Percentiles rank a stretch among this genome's conserved stretches.
These are phyloP conservation scores for Cocos nucifera DNA, from an alignment of 176 grass and related monocot genomes.

Conservation along the genomic window DNA sequence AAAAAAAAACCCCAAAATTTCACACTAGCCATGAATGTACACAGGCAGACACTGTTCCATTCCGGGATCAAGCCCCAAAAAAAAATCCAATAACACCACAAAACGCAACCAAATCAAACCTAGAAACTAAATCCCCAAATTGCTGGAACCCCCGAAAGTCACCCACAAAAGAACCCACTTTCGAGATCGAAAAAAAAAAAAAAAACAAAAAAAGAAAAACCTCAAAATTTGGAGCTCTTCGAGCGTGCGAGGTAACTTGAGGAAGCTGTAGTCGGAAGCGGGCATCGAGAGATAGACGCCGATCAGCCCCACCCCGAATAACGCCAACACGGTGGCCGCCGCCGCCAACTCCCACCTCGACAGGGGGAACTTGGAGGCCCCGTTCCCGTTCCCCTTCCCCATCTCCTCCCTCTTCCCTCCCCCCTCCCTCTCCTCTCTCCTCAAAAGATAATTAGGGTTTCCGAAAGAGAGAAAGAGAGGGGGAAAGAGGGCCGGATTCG, in stretches of 20 bases:
- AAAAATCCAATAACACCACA: background rate
- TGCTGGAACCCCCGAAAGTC: no score
- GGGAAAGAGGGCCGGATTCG: background rate
- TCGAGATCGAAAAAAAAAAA: background rate
- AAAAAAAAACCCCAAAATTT: no score
- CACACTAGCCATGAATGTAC: no score
- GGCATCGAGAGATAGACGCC: conserved; percentile 93
- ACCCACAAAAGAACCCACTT: conserved; percentile 7
- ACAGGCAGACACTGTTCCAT: conserved; percentile 12
- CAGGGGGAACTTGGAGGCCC: conserved; percentile 39
- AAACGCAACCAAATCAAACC: background rate
- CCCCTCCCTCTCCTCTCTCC: background rate
- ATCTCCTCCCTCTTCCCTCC: background rate
- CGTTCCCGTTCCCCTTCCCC: conserved; percentile 40
- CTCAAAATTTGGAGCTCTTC: conserved; percentile 77
- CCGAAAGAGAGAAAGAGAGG: conserved; percentile 8
- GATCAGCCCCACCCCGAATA: conserved; percentile 59
- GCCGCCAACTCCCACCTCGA: conserved; percentile 49
- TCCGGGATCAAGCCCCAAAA: conserved; percentile 6
- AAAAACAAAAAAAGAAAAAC: background rate
- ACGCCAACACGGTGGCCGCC: conserved; percentile 41
- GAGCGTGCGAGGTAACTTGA: conserved; percentile 23
- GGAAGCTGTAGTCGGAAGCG: conserved; percentile 24
- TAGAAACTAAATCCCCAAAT: background rate
- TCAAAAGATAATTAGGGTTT: conserved; percentile 14